Evolutionary conservation across 805 yeast species (phyloP).

Genomic region (Kodamaea hsintzibuensis): DNA sequence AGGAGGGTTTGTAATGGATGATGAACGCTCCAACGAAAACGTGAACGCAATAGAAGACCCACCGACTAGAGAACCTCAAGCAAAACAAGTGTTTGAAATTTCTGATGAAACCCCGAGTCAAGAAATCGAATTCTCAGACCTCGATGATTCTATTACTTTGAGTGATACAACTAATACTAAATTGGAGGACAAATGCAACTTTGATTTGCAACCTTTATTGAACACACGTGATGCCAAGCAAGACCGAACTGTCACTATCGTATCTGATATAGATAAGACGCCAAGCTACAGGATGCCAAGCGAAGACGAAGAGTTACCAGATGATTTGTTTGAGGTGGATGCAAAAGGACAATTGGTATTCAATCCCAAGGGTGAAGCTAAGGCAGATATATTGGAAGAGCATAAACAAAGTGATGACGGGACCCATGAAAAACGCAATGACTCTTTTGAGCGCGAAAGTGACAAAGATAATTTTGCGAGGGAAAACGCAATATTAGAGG

Average conservation of each 20-base stretch:
- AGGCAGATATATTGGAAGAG: neutral
- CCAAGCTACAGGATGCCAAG: neutral
- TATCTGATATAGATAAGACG: neutral
- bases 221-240: neutral
- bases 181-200: too few relatives aligned
- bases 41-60: too few relatives aligned
- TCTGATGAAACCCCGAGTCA: too few relatives aligned
- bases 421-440: neutral
- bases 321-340: conserved; percentile 16
- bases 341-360: conserved; percentile 24
- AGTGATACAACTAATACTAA: too few relatives aligned
- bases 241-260: neutral
- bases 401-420: neutral
- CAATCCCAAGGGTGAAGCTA: conserved; percentile 5
- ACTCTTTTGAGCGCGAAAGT: too few relatives aligned
- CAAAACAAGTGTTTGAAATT: too few relatives aligned
- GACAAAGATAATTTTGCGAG: neutral
- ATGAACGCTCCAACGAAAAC: too few relatives aligned
- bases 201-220: too few relatives aligned
- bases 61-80: too few relatives aligned
- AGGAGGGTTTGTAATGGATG: neutral
- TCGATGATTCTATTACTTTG: too few relatives aligned
- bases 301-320: conserved; percentile 21
- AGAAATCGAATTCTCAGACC: too few relatives aligned
- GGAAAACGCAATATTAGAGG: neutral